phyloP scores from a whole-genome alignment of 164 flowering plant species.

The Magnolia kwangsiensis region DNA sequence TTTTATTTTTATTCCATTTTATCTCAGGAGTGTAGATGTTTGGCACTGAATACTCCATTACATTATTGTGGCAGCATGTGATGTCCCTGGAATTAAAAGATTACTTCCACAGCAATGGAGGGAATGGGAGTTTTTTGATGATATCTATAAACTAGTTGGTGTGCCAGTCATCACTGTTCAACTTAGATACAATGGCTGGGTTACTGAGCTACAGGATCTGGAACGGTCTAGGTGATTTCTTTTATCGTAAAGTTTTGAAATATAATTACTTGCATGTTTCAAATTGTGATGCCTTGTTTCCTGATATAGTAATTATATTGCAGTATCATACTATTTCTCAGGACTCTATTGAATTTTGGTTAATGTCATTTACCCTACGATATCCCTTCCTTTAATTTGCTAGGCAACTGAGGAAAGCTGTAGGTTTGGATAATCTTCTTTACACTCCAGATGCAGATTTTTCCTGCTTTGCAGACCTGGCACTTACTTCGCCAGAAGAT shows the following conservation, averaged over 20 bases:
- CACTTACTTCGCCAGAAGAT: slow-evolving; percentile 93
- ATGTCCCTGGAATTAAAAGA: slow-evolving; percentile 97
- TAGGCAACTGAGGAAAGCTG: slow-evolving; percentile 74
- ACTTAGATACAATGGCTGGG: slow-evolving; percentile 97
- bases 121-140: slow-evolving; percentile 65
- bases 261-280: background rate
- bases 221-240: slow-evolving; percentile 64
- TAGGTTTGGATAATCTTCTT: slow-evolving; percentile 88
- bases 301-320: background rate
- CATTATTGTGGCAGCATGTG: slow-evolving; percentile 68
- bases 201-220: slow-evolving; percentile 84
- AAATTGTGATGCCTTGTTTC: background rate
- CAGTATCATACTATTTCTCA: background rate
- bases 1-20: background rate
- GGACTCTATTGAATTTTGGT: background rate
- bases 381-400: slow-evolving; percentile 9
- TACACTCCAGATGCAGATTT: slow-evolving; percentile 98
- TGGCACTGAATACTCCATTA: background rate
- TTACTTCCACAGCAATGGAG: slow-evolving; percentile 84
- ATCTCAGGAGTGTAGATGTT: slow-evolving; percentile 1
- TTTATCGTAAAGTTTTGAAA: background rate
- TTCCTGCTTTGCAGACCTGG: slow-evolving; percentile 97
- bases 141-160: slow-evolving; percentile 81
- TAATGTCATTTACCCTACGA: background rate
- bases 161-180: slow-evolving; percentile 98